Conservation (phyloP, 2,329 filamentous ascomycete species). For the Trichoderma simmonsii region DNA sequence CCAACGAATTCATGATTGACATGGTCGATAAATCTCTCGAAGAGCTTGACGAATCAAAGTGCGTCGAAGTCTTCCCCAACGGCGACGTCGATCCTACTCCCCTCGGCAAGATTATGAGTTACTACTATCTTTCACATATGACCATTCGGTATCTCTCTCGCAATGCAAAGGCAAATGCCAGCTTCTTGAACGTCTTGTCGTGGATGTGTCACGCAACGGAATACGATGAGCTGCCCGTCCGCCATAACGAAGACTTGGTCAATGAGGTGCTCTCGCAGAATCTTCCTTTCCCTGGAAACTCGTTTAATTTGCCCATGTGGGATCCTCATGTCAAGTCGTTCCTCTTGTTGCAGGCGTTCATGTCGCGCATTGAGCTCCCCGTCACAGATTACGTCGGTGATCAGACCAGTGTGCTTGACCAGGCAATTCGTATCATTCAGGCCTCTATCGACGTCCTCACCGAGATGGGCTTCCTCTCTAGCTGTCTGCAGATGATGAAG, state of each 20-base stretch:
- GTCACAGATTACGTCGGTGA: slow-evolving; percentile 98
- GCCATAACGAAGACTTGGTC: slow-evolving; percentile 97
- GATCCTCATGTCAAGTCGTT: slow-evolving; percentile 98
- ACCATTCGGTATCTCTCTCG: slow-evolving; percentile 83
- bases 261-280: slow-evolving; percentile 85
- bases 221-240: slow-evolving; percentile 95
- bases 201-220: slow-evolving; percentile 95
- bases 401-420: slow-evolving; percentile 83
- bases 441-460: slow-evolving; percentile 91
- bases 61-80: slow-evolving; percentile 77
- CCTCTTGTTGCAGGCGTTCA: slow-evolving; percentile 88
- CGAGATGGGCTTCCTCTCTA: slow-evolving; percentile 78
- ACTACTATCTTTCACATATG: slow-evolving; percentile 96
- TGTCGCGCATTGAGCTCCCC: slow-evolving; percentile 87
- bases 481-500: slow-evolving; percentile 75
- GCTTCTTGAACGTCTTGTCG: slow-evolving; percentile 76
- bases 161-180: slow-evolving; percentile 70
- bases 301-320: slow-evolving; percentile 85
- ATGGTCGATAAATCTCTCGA: slow-evolving; percentile 83
- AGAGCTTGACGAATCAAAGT: slow-evolving; percentile 80
- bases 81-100: slow-evolving; percentile 88
- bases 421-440: slow-evolving; percentile 94
- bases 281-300: slow-evolving; percentile 59
- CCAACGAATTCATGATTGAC: slow-evolving; percentile 91
- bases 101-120: slow-evolving; percentile 97